Conservation (phyloP, 2,329 filamentous ascomycete species). For the Spiromastix sp. region DNA sequence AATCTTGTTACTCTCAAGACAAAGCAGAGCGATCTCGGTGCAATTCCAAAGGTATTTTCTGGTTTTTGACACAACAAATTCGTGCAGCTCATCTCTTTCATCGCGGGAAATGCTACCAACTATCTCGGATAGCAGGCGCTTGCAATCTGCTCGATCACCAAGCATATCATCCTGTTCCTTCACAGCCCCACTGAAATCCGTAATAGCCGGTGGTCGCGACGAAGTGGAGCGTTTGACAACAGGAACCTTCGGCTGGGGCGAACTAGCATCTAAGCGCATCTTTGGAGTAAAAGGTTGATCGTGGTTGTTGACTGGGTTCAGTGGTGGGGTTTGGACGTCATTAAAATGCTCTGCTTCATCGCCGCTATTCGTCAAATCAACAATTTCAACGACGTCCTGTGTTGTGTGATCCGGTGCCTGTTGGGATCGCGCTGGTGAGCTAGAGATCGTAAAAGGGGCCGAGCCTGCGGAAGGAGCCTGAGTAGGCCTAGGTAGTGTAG, state of each 20-base stretch:
- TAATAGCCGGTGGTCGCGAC: constrained; percentile 11
- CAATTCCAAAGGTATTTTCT: constrained; percentile 1
- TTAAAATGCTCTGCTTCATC: constrained; percentile 11
- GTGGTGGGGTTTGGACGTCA: constrained; percentile 24
- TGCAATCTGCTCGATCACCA: constrained; percentile 27
- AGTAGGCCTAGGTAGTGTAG: not conserved
- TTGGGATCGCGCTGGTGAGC: not conserved
- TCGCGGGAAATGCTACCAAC: constrained; percentile 13
- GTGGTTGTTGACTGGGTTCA: constrained; percentile 19
- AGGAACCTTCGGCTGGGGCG: not conserved
- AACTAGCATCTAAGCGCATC: not conserved
- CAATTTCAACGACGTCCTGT: constrained; percentile 10
- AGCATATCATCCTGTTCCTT: constrained; percentile 27
- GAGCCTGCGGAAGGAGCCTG: not conserved
- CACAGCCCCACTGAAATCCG: constrained; percentile 20
- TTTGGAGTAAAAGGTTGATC: not conserved
- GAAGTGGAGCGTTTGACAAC: not conserved
- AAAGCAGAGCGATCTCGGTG: not conserved
- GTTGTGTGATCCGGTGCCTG: not conserved
- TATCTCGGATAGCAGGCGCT: constrained; percentile 23
- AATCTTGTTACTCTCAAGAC: constrained; percentile 7
- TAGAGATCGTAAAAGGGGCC: not conserved
- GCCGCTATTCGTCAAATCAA: constrained; percentile 26
- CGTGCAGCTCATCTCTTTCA: constrained; percentile 12
- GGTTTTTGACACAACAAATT: constrained; percentile 6